A percentile compares a stretch with the other conserved stretches of the same genome.
These are phyloP conservation scores for Dorcoceras hygrometricum DNA, from an alignment of 257 asterid genomes.

Conservation along the genomic window DNA sequence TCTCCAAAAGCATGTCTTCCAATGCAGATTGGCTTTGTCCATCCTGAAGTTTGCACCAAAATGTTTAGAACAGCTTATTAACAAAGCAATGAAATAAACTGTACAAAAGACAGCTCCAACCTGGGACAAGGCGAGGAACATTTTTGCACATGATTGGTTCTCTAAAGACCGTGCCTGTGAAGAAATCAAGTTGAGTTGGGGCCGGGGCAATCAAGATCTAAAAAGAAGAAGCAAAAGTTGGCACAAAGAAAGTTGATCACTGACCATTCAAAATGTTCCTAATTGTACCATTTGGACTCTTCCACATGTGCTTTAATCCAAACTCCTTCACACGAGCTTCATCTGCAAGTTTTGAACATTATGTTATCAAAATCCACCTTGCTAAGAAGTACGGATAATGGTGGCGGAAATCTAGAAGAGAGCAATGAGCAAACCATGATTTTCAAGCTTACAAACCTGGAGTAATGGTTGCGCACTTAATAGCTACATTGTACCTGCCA, in stretches of 20 bases:
- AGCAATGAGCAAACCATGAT: neutral
- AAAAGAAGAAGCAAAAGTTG: too few species aligned
- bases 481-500: conserved; percentile 93
- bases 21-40: conserved; percentile 97
- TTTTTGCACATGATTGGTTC: conserved; percentile 96
- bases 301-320: conserved; percentile 87
- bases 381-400: neutral
- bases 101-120: conserved; percentile 29
- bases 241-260: conserved; percentile 16
- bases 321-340: conserved; percentile 90
- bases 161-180: conserved; percentile 90
- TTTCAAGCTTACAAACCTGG: conserved; percentile 58
- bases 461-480: conserved; percentile 98
- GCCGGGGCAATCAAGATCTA: neutral
- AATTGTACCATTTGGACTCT: conserved; percentile 96
- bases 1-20: conserved; percentile 99
- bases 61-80: conserved; percentile 13
- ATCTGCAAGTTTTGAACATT: conserved; percentile 39
- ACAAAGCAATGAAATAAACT: conserved; percentile 17
- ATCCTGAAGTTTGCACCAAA: conserved; percentile 50
- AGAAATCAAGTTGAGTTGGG: conserved; percentile 13
- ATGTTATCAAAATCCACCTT: conserved; percentile 10
- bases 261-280: conserved; percentile 93
- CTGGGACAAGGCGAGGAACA: conserved; percentile 91
- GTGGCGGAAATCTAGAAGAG: neutral